Conservation (phyloP, 2,329 filamentous ascomycete genomes). For the Phoma sp. region DNA sequence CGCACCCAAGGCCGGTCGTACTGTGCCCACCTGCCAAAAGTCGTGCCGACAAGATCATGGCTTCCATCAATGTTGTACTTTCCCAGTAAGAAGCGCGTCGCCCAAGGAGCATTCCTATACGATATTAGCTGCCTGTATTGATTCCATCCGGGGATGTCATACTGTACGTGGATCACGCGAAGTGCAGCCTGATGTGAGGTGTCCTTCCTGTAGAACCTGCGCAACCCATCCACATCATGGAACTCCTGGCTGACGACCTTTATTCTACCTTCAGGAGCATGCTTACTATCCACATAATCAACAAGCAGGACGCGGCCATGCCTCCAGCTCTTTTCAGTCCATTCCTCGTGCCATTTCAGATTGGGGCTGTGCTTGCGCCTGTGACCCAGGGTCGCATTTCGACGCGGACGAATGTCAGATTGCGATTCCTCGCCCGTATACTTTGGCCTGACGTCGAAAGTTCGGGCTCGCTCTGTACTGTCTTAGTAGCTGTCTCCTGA, state of each 20-base stretch:
- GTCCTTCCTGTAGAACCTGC: slow-evolving; percentile 52
- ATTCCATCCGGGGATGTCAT: no score
- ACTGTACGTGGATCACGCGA: slow-evolving; percentile 56
- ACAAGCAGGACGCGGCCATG: slow-evolving; percentile 58
- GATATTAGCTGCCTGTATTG: no score
- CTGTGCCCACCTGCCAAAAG: slow-evolving; percentile 57
- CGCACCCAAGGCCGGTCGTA: slow-evolving; percentile 55
- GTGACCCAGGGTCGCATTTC: slow-evolving; percentile 31
- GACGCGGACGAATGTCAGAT: slow-evolving; percentile 19
- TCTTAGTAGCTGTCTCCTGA: not conserved
- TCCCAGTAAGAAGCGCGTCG: slow-evolving; percentile 54
- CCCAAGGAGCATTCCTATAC: slow-evolving; percentile 56
- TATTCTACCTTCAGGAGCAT: slow-evolving; percentile 46
- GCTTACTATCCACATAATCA: slow-evolving; percentile 54
- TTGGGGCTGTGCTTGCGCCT: slow-evolving; percentile 44
- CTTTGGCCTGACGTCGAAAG: slow-evolving; percentile 22
- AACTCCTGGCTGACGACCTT: slow-evolving; percentile 59
- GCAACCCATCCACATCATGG: slow-evolving; percentile 50
- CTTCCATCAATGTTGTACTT: slow-evolving; percentile 61
- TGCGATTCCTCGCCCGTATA: slow-evolving; percentile 19
- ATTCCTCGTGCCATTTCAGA: slow-evolving; percentile 46
- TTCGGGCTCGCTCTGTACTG: slow-evolving; percentile 22
- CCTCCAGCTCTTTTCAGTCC: slow-evolving; percentile 46
- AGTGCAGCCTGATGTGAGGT: slow-evolving; percentile 45
- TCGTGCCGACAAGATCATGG: slow-evolving; percentile 56